Conservation (phyloP, 2,329 filamentous ascomycete species). For the Echinosphaeria canescens region DNA sequence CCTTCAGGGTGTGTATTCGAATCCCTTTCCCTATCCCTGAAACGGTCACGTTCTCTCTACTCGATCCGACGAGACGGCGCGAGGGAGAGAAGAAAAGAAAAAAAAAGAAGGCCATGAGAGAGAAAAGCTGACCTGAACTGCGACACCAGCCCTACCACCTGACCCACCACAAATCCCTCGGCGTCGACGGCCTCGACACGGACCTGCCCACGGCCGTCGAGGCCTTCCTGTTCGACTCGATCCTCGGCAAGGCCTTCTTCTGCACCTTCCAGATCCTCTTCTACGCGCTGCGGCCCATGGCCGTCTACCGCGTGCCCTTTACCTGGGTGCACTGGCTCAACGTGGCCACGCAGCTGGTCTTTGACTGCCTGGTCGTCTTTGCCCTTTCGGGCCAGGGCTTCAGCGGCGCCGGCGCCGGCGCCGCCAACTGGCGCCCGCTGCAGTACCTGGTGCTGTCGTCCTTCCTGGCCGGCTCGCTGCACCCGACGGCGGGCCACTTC, state of each 20-base stretch:
- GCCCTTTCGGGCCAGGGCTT: constrained; percentile 15
- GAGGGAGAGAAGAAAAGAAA: background rate
- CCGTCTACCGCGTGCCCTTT: constrained; percentile 75
- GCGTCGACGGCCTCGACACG: constrained; percentile 87
- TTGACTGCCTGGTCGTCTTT: constrained; percentile 50
- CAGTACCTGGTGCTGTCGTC: constrained; percentile 74
- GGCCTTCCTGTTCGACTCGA: constrained; percentile 80
- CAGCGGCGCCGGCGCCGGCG: constrained; percentile 35
- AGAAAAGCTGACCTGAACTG: constrained; percentile 8
- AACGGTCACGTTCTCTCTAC: no score
- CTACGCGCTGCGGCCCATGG: constrained; percentile 91
- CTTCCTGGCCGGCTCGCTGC: constrained; percentile 82
- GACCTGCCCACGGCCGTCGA: constrained; percentile 86
- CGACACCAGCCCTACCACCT: constrained; percentile 65
- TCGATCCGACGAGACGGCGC: no score
- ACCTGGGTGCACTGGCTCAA: constrained; percentile 74
- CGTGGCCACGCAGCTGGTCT: constrained; percentile 50
- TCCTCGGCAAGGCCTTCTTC: constrained; percentile 96
- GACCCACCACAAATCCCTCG: constrained; percentile 96
- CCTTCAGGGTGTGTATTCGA: constrained; percentile 86
- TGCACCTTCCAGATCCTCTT: constrained; percentile 98
- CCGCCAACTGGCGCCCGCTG: no score
- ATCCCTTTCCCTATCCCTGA: constrained; percentile 10
- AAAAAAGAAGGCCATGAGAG: constrained; percentile 1
- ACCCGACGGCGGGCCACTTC: constrained; percentile 92